Base-by-base conservation (phyloP, 1,284 basidiomycete genomes). In the Malassezia equina region DNA sequence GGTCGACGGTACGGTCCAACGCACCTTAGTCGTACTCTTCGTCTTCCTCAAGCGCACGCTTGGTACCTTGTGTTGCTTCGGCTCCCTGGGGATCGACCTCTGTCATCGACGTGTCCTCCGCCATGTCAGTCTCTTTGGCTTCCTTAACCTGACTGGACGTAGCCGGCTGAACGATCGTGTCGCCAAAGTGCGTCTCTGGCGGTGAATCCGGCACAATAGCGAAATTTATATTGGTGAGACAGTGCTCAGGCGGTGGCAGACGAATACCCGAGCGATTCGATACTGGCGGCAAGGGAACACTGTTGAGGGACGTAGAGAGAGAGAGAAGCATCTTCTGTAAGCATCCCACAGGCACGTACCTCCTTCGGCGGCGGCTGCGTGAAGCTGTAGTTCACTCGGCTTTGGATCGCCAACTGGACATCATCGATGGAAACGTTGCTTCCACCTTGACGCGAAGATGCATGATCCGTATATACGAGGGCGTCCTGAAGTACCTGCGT, bases 261-360 rank as follows among this genome's bases (percentile, higher is more conserved):
- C 90, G 84, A 44, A 96, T 82, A 31, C 91, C 93, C 76, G 94
- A 95, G 1, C 90, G 84, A 77, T 96, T 93, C n/a, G 87, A 86
- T 9, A 96, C 85, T 3, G 88, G 78, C 3, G 93, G 93, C 4
- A 98, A 81, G 0, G 93, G 89, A 27, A 83, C 80, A 0, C 86
- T 81, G 75, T 98, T 98, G 41, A 91, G 86, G 73, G 90, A 86
- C 4, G 88, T 83, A 1, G 94, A 90, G 24, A 96, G 79, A 7
- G 86, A 85, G 33, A 89, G 82, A 9, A 88, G 81, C 76, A 94
- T 90, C 90, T 95, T 69, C 25, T 32, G 8, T 24, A 33, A 1
- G 19, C 25, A 41, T 47, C 48, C 47, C 29, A 44, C n/a, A 24
- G 47, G 51, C 24, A 78, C 81, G 66, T 63, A 94, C 93, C 81